Conservation (phyloP, 2,329 filamentous ascomycete genomes). For the Clonostachys rhizophaga region DNA sequence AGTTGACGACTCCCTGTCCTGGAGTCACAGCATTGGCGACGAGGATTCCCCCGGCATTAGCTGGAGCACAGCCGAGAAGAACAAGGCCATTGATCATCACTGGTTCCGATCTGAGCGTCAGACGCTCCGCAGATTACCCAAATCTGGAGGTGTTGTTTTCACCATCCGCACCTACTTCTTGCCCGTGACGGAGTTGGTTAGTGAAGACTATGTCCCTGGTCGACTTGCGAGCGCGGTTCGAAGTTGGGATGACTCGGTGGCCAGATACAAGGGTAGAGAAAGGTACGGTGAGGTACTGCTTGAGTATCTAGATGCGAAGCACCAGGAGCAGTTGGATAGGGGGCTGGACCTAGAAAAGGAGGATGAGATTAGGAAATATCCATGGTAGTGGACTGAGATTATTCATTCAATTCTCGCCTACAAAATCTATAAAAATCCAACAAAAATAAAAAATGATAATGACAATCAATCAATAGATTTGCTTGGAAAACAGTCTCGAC, state of each 20-base stretch:
- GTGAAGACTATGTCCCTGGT: constrained; percentile 74
- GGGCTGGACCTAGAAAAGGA: constrained; percentile 61
- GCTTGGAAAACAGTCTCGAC: too few species aligned
- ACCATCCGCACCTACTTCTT: constrained; percentile 80
- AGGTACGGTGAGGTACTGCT: constrained; percentile 69
- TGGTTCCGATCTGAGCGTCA: constrained; percentile 76
- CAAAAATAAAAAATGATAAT: too few species aligned
- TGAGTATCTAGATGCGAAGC: constrained; percentile 71
- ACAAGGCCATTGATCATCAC: constrained; percentile 68
- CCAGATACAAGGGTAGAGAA: constrained; percentile 72
- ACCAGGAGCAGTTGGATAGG: constrained; percentile 65
- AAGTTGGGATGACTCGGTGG: constrained; percentile 78
- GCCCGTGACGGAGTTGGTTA: constrained; percentile 60
- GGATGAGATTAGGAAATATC: constrained; percentile 57
- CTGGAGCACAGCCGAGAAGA: constrained; percentile 74
- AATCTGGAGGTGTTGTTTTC: constrained; percentile 58
- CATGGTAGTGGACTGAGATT: constrained; percentile 33
- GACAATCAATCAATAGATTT: too few species aligned
- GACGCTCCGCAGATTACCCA: constrained; percentile 58
- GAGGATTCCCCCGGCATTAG: constrained; percentile 63
- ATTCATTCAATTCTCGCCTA: not conserved
- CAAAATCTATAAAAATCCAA: too few species aligned
- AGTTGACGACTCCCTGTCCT: constrained; percentile 72
- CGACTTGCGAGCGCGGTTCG: constrained; percentile 71
- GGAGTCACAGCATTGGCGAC: constrained; percentile 70